These are phyloP conservation scores for Phaeotremella fagi DNA, from an alignment of 768 basidiomycete genomes.

Conservation along the genomic window DNA sequence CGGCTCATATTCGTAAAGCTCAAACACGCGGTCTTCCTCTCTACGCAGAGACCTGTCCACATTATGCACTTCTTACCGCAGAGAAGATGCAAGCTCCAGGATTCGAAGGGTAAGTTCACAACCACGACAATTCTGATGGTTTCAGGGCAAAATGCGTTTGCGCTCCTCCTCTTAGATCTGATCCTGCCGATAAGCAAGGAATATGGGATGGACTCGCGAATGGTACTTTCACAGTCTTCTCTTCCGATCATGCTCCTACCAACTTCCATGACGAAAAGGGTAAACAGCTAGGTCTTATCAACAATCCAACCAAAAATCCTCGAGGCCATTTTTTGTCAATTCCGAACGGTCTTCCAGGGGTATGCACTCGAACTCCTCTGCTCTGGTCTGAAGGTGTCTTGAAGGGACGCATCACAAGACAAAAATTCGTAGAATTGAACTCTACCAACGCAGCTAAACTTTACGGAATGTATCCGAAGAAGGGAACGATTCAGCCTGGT, in stretches of 20 bases:
- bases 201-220: slow-evolving; percentile 43
- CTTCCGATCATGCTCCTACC: slow-evolving; percentile 47
- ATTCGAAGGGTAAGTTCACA: slow-evolving; percentile 35
- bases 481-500: slow-evolving; percentile 47
- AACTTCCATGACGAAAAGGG: slow-evolving; percentile 41
- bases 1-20: slow-evolving; percentile 40
- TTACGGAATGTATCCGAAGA: slow-evolving; percentile 46
- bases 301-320: slow-evolving; percentile 36
- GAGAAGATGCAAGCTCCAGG: slow-evolving; percentile 40
- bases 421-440: slow-evolving; percentile 48
- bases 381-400: slow-evolving; percentile 46
- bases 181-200: slow-evolving; percentile 33
- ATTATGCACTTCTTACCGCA: slow-evolving; percentile 40
- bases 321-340: slow-evolving; percentile 45
- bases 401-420: slow-evolving; percentile 40
- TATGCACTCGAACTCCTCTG: slow-evolving; percentile 48
- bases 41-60: slow-evolving; percentile 47
- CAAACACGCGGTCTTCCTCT: slow-evolving; percentile 37
- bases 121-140: not conserved
- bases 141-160: slow-evolving; percentile 44
- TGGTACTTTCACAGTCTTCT: slow-evolving; percentile 45
- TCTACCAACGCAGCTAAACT: slow-evolving; percentile 48
- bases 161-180: slow-evolving; percentile 38
- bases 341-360: slow-evolving; percentile 49
- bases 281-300: slow-evolving; percentile 38